A percentile compares a stretch with the other conserved stretches of the same genome.
phyloP scores from a whole-genome alignment of 306 rosid species.

The Castanea sativa region DNA sequence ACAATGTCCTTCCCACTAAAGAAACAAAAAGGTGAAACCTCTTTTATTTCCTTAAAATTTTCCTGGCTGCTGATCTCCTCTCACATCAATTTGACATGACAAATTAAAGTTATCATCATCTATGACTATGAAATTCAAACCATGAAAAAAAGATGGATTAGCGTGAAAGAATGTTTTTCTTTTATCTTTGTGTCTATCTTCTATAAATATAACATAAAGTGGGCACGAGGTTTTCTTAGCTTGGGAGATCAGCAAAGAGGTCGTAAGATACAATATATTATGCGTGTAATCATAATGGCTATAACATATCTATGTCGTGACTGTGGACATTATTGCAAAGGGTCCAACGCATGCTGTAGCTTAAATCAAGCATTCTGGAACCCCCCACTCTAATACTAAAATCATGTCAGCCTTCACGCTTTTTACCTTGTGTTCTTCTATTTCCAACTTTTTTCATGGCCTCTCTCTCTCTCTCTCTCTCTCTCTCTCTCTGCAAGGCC shows the following conservation, averaged over 20 bases:
- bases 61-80: conserved; percentile 1
- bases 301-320: conserved; percentile 11
- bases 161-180: conserved; percentile 22
- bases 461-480: not conserved
- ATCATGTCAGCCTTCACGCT: conserved; percentile 33
- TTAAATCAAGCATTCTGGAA: conserved; percentile 20
- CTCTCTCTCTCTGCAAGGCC: not conserved
- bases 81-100: not conserved
- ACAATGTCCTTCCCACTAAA: not conserved
- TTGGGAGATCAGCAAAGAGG: conserved; percentile 67
- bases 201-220: conserved; percentile 22
- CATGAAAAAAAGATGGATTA: no score
- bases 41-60: not conserved
- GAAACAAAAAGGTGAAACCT: not conserved
- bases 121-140: not conserved
- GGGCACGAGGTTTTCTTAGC: conserved; percentile 51
- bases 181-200: conserved; percentile 5
- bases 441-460: not conserved
- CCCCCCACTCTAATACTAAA: conserved; percentile 17
- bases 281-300: conserved; percentile 19
- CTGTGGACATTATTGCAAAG: conserved; percentile 32
- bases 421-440: not conserved
- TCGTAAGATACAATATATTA: not conserved
- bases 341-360: conserved; percentile 47
- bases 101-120: not conserved